Evolutionary conservation across 345 rosid species (phyloP).

Genomic region (Citrus hindsii): DNA sequence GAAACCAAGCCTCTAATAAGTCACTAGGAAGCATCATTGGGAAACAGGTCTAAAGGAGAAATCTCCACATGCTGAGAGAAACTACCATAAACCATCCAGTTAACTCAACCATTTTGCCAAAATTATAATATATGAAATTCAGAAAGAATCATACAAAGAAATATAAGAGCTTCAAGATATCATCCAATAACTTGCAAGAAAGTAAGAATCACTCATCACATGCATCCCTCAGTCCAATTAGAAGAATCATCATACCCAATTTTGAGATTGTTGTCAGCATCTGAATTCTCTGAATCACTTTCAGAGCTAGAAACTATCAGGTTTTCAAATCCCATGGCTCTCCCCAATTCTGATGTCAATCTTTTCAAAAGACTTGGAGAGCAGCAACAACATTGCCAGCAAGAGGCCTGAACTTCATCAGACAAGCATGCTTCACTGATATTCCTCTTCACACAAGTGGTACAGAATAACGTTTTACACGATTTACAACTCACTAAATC

Average conservation of each 20-base stretch:
- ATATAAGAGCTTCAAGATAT: neutral
- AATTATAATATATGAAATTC: neutral
- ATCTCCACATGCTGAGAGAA: neutral
- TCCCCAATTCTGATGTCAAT: slow-evolving; percentile 65
- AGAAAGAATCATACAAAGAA: neutral
- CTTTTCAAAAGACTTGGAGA: slow-evolving; percentile 65
- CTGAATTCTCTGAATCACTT: slow-evolving; percentile 66
- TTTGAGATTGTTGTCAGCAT: slow-evolving; percentile 41
- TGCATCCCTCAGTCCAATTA: neutral
- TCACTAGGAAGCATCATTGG: neutral
- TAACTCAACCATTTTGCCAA: neutral
- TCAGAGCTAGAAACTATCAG: slow-evolving; percentile 48
- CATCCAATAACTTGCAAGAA: neutral
- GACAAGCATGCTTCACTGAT: slow-evolving; percentile 68
- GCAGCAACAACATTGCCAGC: slow-evolving; percentile 90
- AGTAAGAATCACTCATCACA: neutral
- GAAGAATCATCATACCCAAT: slow-evolving; percentile 42
- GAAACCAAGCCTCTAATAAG: neutral
- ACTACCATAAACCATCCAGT: neutral
- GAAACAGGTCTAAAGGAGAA: neutral
- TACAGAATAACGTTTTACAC: slow-evolving; percentile 70
- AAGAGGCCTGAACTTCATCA: slow-evolving; percentile 54
- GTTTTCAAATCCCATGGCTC: slow-evolving; percentile 54
- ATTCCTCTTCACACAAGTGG: slow-evolving; percentile 71
- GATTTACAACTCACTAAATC: slow-evolving; percentile 79